These are phyloP conservation scores for Fragilaria radians DNA, from an alignment of 108 stramenopile genomes.

Conservation along the genomic window DNA sequence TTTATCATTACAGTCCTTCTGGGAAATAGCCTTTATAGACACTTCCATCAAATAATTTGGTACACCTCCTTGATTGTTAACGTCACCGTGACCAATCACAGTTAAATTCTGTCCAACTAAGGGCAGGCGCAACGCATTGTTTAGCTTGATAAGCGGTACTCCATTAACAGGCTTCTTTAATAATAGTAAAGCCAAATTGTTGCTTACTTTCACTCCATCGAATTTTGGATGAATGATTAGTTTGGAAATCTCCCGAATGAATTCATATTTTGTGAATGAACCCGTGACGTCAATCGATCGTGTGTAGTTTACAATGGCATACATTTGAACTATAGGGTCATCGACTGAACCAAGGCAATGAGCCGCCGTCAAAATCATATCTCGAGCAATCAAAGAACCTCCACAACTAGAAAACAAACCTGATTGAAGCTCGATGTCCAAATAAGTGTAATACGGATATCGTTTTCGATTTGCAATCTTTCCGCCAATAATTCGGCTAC, in stretches of 20 bases:
- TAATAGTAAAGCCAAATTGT: not conserved
- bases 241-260: not conserved
- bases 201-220: not conserved
- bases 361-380: constrained; percentile 6
- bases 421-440: not conserved
- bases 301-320: not conserved
- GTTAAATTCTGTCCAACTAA: not conserved
- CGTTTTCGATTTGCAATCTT: not conserved
- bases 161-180: not conserved
- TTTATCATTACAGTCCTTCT: not conserved
- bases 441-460: not conserved
- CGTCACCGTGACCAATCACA: not conserved
- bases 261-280: not conserved
- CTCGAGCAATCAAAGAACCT: not conserved
- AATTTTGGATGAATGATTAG: constrained; percentile 1
- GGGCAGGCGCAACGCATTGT: not conserved
- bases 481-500: not conserved
- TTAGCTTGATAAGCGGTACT: not conserved
- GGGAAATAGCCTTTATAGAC: not conserved
- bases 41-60: not conserved
- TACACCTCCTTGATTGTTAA: not conserved
- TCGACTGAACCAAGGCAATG: not conserved
- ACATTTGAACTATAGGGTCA: not conserved
- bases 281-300: not conserved
- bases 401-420: constrained; percentile 1